phyloP scores from a whole-genome alignment of 306 rosid genomes.

The Medicago lupulina region DNA sequence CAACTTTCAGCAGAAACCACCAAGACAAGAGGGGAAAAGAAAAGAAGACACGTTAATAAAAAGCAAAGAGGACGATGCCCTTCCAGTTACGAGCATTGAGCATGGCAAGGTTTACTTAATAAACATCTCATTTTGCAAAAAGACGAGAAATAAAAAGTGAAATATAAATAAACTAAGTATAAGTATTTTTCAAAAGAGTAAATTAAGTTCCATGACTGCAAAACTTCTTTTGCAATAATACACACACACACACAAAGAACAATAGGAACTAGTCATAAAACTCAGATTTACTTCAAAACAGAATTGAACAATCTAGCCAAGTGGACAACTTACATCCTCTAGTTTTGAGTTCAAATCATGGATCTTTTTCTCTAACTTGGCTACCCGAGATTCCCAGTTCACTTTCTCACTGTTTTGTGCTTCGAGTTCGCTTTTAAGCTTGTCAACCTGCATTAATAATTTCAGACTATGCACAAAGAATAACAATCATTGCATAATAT shows the following conservation, averaged over 20 bases:
- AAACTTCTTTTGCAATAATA: constrained; percentile 12
- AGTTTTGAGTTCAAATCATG: constrained; percentile 64
- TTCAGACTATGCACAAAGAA: constrained; percentile 24
- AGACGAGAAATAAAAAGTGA: neutral
- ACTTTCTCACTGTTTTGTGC: constrained; percentile 60
- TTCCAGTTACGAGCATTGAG: constrained; percentile 3
- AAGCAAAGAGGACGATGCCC: neutral
- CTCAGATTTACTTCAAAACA: constrained; percentile 18
- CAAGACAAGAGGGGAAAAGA: neutral
- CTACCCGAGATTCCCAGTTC: constrained; percentile 66
- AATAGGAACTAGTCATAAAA: constrained; percentile 30
- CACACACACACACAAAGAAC: neutral
- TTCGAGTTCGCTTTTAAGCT: constrained; percentile 63
- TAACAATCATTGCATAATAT: neutral
- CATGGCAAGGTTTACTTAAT: constrained; percentile 4
- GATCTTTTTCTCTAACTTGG: constrained; percentile 63
- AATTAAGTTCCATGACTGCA: constrained; percentile 28
- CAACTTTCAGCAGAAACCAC: constrained; percentile 27
- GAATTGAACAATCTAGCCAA: constrained; percentile 18
- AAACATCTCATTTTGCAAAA: constrained; percentile 6
- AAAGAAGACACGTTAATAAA: constrained; percentile 25
- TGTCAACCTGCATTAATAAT: constrained; percentile 62
- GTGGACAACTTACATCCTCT: constrained; percentile 59
- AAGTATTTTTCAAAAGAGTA: constrained; percentile 27
- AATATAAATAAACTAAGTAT: neutral